phyloP scores from a whole-genome alignment of 768 basidiomycete species.

The Lentinula edodes region DNA sequence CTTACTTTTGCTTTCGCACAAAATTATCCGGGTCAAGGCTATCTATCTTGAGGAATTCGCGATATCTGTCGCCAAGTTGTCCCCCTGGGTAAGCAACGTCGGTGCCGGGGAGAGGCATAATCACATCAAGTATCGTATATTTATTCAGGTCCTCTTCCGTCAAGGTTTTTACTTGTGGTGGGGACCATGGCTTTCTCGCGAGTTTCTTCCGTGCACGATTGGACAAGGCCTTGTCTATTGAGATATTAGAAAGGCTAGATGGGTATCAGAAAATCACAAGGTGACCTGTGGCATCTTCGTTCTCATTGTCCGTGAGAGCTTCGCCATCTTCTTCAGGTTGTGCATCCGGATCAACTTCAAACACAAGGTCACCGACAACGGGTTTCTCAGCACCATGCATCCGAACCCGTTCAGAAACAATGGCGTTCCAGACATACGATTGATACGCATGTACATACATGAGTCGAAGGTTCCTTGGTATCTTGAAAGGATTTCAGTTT shows the following conservation, averaged over 20 bases:
- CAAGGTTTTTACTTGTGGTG: constrained; percentile 72
- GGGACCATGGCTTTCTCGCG: constrained; percentile 48
- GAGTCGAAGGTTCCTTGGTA: constrained; percentile 88
- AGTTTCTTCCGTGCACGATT: constrained; percentile 26
- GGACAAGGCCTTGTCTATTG: constrained; percentile 8
- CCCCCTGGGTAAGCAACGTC: constrained; percentile 93
- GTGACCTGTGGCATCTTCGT: constrained; percentile 23
- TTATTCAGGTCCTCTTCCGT: constrained; percentile 72
- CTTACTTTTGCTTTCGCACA: constrained; percentile 83
- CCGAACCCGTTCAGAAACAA: constrained; percentile 90
- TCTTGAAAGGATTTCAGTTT: constrained; percentile 43
- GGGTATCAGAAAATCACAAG: background rate
- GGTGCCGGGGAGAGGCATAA: constrained; percentile 96
- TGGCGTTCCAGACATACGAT: constrained; percentile 97
- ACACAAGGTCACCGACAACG: constrained; percentile 88
- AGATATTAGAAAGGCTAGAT: background rate
- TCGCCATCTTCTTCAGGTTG: constrained; percentile 24
- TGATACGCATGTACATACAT: constrained; percentile 99
- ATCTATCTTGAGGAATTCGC: constrained; percentile 75
- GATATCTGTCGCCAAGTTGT: constrained; percentile 78
- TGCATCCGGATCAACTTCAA: constrained; percentile 37
- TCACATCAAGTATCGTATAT: constrained; percentile 89
- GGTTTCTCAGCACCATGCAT: constrained; percentile 68
- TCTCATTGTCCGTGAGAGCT: constrained; percentile 26
- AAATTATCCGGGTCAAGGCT: constrained; percentile 90